Evolutionary conservation across 2,329 filamentous ascomycete genomes (phyloP), one percentile per base, ranked within the genome.

Genomic region (Diaporthe humulicola): DNA sequence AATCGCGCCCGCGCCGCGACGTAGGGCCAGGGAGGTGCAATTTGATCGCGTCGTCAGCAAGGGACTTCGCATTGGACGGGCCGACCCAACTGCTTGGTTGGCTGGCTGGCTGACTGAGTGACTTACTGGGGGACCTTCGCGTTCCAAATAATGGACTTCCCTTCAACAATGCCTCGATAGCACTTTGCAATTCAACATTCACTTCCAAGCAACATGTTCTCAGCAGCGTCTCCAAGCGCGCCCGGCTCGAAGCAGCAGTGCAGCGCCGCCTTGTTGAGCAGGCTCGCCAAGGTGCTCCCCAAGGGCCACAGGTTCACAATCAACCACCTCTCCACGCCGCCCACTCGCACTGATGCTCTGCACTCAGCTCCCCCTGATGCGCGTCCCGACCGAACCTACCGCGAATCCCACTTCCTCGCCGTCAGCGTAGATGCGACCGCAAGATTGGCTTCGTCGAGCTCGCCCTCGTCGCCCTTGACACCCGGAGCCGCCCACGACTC

Each of bases 261-360:
- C 76, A 80, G 78, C 64, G 77, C 80, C 9, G 72, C 73, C 17
- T 81, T 88, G 4, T 77, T 81, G 52, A 81, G 84, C 50, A 84
- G 82, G 75, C 84, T 91, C 15, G 86, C 88, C 9, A 79, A 83
- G 2, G 86, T 88, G 15, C 87, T 93, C 14, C 91, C 91, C 14
- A 86, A 88, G 75, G 87, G 84, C 77, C 81, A 83, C 80, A 84
- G 80, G 19, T 94, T 98, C 82, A 92, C 89, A 77, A 88, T 96
- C 80, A 93, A 97, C 83, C 96, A 99, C 86, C 86, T 98, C 78
- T 98, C 95, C 33, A 98, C 96, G 7, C 93, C 94, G 19, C 94
- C 96, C 7, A 93, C 91, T 45, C 89, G 89, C 81, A 93, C 92
- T 76, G 89, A 92, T 12, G 90, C 96, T 22, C 90, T 99, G 57